A percentile compares a stretch with the other conserved stretches of the same genome.
Evolutionary conservation across 2,329 filamentous ascomycete species (phyloP).

Genomic region (Xylaria sp.): DNA sequence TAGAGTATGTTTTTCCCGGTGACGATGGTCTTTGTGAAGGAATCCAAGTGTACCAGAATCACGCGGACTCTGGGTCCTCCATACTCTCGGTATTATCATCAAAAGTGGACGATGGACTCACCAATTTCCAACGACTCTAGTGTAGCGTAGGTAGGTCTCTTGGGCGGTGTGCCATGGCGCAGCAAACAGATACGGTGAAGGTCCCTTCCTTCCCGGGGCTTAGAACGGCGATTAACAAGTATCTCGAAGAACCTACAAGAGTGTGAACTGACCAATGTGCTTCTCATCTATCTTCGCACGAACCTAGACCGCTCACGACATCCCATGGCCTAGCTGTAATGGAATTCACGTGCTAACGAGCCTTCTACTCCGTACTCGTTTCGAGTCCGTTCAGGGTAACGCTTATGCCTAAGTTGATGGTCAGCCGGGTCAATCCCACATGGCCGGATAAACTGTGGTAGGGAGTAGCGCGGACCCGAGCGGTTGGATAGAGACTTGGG

Average conservation of each 20-base stretch:
- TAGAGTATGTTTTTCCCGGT: background rate
- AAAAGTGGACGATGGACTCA: background rate
- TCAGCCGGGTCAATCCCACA: slow-evolving; percentile 1
- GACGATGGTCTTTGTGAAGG: slow-evolving; percentile 20
- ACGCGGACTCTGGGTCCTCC: background rate
- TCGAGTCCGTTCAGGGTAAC: background rate
- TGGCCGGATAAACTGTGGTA: slow-evolving; percentile 1
- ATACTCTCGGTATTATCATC: background rate
- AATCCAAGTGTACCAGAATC: slow-evolving; percentile 13
- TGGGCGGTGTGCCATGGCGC: background rate
- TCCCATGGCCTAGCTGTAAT: background rate
- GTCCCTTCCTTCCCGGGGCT: background rate
- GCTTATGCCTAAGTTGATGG: background rate
- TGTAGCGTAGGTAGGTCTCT: background rate
- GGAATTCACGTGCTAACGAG: background rate
- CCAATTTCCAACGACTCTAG: background rate
- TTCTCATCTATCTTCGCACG: background rate
- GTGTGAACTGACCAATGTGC: background rate
- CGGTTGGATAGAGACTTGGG: background rate
- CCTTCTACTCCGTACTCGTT: background rate
- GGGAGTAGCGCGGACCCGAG: slow-evolving; percentile 1
- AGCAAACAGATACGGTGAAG: slow-evolving; percentile 7
- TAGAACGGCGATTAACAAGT: background rate
- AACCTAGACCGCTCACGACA: background rate
- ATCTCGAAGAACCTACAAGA: background rate